These are phyloP conservation scores for Cymbopogon flexuosus DNA, from an alignment of 202 grass and related monocot species.

Conservation along the genomic window DNA sequence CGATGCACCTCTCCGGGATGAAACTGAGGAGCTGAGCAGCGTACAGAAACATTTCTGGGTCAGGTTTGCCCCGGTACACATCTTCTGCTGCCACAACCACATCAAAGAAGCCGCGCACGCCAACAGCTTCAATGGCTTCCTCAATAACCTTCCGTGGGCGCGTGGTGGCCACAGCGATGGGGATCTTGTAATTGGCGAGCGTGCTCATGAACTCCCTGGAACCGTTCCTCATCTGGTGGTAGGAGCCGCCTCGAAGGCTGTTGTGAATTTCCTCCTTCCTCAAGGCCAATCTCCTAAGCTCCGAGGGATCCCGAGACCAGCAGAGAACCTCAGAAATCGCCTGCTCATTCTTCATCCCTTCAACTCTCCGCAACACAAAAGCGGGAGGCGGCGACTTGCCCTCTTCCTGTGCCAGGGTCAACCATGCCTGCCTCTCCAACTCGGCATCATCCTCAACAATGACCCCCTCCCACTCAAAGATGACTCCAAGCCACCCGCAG, in stretches of 20 bases:
- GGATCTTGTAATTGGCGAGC: slow-evolving; percentile 80
- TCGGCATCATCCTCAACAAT: slow-evolving; percentile 71
- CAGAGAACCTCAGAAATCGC: slow-evolving; percentile 88
- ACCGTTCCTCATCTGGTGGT: slow-evolving; percentile 59
- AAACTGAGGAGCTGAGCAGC: slow-evolving; percentile 70
- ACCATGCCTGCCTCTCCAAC: slow-evolving; percentile 69
- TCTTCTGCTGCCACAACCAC: slow-evolving; percentile 67
- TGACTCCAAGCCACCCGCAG: slow-evolving; percentile 85
- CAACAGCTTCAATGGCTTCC: slow-evolving; percentile 63
- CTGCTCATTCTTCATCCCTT: slow-evolving; percentile 93
- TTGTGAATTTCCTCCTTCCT: slow-evolving; percentile 77
- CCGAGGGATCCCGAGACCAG: slow-evolving; percentile 68
- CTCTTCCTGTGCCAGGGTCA: slow-evolving; percentile 61
- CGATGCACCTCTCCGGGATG: slow-evolving; percentile 84
- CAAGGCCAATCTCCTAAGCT: slow-evolving; percentile 52
- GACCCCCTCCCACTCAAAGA: slow-evolving; percentile 94
- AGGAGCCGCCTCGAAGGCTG: slow-evolving; percentile 41
- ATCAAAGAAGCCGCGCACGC: slow-evolving; percentile 50
- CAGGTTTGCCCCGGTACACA: slow-evolving; percentile 84
- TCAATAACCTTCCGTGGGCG: slow-evolving; percentile 55
- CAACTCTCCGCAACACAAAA: slow-evolving; percentile 59
- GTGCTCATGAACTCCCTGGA: slow-evolving; percentile 83
- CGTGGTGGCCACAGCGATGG: slow-evolving; percentile 72
- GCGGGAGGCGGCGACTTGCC: slow-evolving; percentile 62
- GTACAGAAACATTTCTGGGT: slow-evolving; percentile 89